These are phyloP conservation scores for Erythrobasidium hasegawianum DNA, from an alignment of 1,284 basidiomycete genomes.

Conservation along the genomic window DNA sequence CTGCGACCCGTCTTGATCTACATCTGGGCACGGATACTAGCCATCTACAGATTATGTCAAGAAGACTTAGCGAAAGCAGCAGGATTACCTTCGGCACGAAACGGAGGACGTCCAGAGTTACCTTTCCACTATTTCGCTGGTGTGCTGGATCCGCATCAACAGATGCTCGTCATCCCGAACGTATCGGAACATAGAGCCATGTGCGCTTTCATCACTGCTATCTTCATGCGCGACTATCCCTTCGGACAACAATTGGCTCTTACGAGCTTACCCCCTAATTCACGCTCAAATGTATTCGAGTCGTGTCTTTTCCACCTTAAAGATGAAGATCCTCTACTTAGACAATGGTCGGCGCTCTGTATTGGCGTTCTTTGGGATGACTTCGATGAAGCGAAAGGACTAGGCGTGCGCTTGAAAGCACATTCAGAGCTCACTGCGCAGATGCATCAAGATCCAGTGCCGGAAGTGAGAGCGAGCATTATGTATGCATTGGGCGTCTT, in stretches of 20 bases:
- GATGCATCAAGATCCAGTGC: slow-evolving; percentile 77
- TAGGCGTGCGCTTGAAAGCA: slow-evolving; percentile 73
- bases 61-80: slow-evolving; percentile 73
- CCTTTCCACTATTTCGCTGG: slow-evolving; percentile 83
- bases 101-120: slow-evolving; percentile 37
- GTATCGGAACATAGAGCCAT: slow-evolving; percentile 95
- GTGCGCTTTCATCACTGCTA: slow-evolving; percentile 96
- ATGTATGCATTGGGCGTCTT: slow-evolving; percentile 90
- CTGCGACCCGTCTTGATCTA: slow-evolving; percentile 97
- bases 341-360: slow-evolving; percentile 91
- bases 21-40: slow-evolving; percentile 96
- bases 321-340: slow-evolving; percentile 80
- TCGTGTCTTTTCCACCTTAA: slow-evolving; percentile 75
- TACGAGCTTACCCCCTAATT: slow-evolving; percentile 46
- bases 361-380: slow-evolving; percentile 94
- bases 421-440: slow-evolving; percentile 75
- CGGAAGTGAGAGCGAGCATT: slow-evolving; percentile 87
- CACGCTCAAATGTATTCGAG: slow-evolving; percentile 73
- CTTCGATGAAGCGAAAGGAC: slow-evolving; percentile 84
- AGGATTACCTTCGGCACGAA: slow-evolving; percentile 51
- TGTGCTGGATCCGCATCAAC: slow-evolving; percentile 54
- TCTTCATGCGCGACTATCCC: slow-evolving; percentile 81
- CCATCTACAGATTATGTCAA: slow-evolving; percentile 90
- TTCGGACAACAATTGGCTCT: slow-evolving; percentile 83
- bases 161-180: slow-evolving; percentile 70